Conservation (phyloP, 1,284 basidiomycete genomes). For the Dichomitus squalens region DNA sequence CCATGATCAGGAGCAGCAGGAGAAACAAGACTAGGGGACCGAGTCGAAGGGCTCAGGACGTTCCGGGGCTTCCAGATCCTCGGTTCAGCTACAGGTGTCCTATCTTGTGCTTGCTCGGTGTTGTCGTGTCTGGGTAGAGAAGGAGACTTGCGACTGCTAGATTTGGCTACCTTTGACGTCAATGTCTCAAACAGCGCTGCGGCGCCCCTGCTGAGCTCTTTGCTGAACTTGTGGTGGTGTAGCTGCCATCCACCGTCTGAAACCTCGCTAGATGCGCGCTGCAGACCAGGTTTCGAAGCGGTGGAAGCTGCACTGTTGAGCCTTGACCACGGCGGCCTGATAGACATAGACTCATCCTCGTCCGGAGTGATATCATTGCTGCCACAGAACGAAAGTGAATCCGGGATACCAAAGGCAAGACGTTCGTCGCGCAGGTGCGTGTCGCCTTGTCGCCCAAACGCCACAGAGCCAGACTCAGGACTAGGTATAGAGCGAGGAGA, state of each 20-base stretch:
- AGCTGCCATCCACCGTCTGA: slow-evolving; percentile 39
- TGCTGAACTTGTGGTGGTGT: slow-evolving; percentile 26
- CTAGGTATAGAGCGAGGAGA: slow-evolving; percentile 5
- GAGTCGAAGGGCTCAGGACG: not conserved
- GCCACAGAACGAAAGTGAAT: slow-evolving; percentile 35
- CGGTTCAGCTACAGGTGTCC: slow-evolving; percentile 11
- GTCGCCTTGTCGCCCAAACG: slow-evolving; percentile 6
- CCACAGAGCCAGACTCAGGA: not conserved
- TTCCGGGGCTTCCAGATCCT: slow-evolving; percentile 3
- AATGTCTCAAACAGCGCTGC: slow-evolving; percentile 54
- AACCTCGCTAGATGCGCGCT: slow-evolving; percentile 48
- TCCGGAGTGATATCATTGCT: slow-evolving; percentile 15
- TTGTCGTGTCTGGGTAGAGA: not conserved
- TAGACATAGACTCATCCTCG: slow-evolving; percentile 47
- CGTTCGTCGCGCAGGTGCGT: slow-evolving; percentile 24
- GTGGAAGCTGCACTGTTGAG: slow-evolving; percentile 31
- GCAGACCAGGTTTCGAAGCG: slow-evolving; percentile 26
- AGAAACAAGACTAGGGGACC: not conserved
- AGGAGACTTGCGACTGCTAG: not conserved
- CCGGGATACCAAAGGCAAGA: slow-evolving; percentile 34
- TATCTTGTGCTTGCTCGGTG: not conserved
- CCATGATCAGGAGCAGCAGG: not conserved
- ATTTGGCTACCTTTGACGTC: slow-evolving; percentile 19
- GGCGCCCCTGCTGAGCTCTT: slow-evolving; percentile 51
- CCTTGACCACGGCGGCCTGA: slow-evolving; percentile 39